Evolutionary conservation across 768 basidiomycete genomes (phyloP).

Genomic region (Phylloporus sp.): DNA sequence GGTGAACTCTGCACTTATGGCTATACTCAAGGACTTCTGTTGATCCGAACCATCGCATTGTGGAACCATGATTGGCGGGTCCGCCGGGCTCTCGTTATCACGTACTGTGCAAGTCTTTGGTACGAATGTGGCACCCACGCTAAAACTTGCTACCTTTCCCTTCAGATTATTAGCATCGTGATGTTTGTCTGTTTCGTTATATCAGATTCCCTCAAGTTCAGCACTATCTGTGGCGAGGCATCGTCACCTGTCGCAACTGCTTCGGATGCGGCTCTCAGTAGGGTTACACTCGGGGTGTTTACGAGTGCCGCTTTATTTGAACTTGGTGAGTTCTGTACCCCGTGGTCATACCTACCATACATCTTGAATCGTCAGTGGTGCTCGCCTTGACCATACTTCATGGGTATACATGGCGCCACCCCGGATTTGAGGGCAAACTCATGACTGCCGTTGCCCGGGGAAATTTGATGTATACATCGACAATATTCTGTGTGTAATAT

Average conservation of each 20-base stretch:
- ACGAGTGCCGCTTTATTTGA: conserved; percentile 10
- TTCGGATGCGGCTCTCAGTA: conserved; percentile 1
- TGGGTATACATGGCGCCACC: not conserved
- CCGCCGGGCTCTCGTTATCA: not conserved
- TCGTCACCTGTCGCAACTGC: not conserved
- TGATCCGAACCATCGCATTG: conserved; percentile 10
- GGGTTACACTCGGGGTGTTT: conserved; percentile 5
- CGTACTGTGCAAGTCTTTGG: not conserved
- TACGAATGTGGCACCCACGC: too few relatives aligned
- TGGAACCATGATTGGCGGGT: conserved; percentile 1
- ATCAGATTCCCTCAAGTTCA: conserved; percentile 5
- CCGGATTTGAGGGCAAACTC: not conserved
- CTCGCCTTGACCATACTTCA: conserved; percentile 7
- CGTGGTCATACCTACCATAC: not conserved
- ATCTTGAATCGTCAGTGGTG: not conserved
- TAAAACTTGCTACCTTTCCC: not conserved
- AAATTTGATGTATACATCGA: conserved; percentile 6
- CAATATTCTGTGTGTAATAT: conserved; percentile 6
- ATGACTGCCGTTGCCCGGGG: conserved; percentile 3
- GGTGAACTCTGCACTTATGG: not conserved
- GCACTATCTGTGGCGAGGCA: conserved; percentile 1
- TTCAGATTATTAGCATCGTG: not conserved
- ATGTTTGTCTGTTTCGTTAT: conserved; percentile 5
- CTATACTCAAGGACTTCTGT: conserved; percentile 3
- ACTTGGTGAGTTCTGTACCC: conserved; percentile 1